Base-by-base conservation (phyloP, 306 rosid species). In the Glycine soja region DNA sequence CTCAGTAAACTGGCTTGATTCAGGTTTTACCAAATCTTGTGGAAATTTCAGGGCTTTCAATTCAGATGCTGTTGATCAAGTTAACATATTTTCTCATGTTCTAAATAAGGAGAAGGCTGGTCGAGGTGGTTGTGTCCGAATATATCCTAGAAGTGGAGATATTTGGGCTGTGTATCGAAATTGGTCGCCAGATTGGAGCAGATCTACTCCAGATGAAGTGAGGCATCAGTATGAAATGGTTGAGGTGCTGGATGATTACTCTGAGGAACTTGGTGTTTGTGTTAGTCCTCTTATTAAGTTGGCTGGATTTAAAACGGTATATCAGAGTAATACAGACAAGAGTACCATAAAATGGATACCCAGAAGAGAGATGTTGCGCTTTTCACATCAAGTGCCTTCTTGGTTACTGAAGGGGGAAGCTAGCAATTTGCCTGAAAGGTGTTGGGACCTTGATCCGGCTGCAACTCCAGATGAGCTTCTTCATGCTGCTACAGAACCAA, bases 381-480 rank as follows among this genome's bases (percentile, higher is more conserved):
- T 96, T 88, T 96, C 99, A 0, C 99, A 96, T 82, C 99, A 90
- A 89, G 99, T 96, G 53, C 99, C 99, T 3, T 89, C 98, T 16
- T 92, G 94, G 92, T 83, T 86, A 77, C 90, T 96, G 30, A 84
- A 86, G 53, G 89, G 87, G 81, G 87, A 88, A 72, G 86, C 85
- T 42, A 57, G 70, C 70, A 78, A 89, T 82, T 82, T 96, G 80
- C 92, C 97, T 3, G 97, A 84, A 50, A 87, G 86, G 76, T 92
- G 97, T 75, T 96, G 98, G 98, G 99, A 96, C 80, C 94, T 93
- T 6, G 99, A 93, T 80, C 98, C 98, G 0, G 99, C 99, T 45
- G 99, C 99, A 58, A 96, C 97, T 72, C 99, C 99, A 7, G 98
- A 96, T 47, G 99, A 92, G 45, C 92, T 93, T 76, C 99, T 96